phyloP scores from a whole-genome alignment of 2,329 filamentous ascomycete genomes.

The Trichoderma semiorbis region DNA sequence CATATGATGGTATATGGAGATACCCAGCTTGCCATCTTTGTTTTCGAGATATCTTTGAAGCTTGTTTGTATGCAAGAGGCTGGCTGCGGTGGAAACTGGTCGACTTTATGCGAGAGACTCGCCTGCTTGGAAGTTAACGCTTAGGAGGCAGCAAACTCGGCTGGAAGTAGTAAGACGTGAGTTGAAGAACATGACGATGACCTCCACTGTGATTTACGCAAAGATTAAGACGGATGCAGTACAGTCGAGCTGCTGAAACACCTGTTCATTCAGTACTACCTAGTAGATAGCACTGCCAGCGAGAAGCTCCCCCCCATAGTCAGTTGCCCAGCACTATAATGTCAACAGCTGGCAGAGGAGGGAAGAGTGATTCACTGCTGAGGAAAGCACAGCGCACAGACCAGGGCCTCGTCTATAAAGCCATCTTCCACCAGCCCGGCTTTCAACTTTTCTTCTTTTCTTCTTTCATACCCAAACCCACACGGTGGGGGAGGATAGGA shows the following conservation, averaged over 20 bases:
- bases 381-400: not conserved
- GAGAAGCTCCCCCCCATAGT: not conserved
- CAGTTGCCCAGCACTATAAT: not conserved
- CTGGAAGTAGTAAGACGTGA: not conserved
- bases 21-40: not conserved
- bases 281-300: not conserved
- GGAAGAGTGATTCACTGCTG: not conserved
- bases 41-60: not conserved
- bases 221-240: not conserved
- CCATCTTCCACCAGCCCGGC: not conserved
- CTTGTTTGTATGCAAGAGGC: not conserved
- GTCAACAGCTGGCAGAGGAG: not conserved
- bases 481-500: not conserved
- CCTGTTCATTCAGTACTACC: no score
- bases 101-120: not conserved
- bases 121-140: not conserved
- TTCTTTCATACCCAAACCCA: not conserved
- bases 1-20: not conserved
- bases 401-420: not conserved
- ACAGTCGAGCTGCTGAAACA: not conserved
- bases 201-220: no score
- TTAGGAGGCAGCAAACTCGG: not conserved
- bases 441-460: not conserved
- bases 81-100: not conserved
- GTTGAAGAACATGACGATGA: not conserved